Conservation (phyloP, 1,284 basidiomycete genomes). For the Ganoderma lucidum region DNA sequence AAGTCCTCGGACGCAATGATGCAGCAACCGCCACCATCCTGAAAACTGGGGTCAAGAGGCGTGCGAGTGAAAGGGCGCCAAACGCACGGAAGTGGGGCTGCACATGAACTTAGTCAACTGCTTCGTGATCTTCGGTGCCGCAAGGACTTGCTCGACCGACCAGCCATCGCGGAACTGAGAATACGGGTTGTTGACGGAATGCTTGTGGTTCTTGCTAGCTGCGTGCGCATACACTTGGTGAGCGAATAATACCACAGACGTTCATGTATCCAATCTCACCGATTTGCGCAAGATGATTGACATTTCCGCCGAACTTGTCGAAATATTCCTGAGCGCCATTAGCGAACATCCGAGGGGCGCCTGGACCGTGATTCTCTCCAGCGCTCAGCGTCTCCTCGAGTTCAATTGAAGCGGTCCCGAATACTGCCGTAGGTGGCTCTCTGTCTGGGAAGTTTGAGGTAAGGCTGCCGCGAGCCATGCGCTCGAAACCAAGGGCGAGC, state of each 20-base stretch:
- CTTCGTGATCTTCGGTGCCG: slow-evolving; percentile 72
- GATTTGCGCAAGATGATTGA: slow-evolving; percentile 80
- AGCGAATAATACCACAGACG: not conserved
- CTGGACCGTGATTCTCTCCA: slow-evolving; percentile 74
- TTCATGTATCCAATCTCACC: slow-evolving; percentile 50
- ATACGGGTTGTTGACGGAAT: slow-evolving; percentile 86
- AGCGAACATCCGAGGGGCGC: slow-evolving; percentile 78
- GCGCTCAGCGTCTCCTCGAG: slow-evolving; percentile 60
- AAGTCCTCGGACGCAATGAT: slow-evolving; percentile 86
- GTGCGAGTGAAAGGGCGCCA: slow-evolving; percentile 12
- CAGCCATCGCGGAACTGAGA: slow-evolving; percentile 85
- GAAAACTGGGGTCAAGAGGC: slow-evolving; percentile 9
- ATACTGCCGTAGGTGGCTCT: slow-evolving; percentile 60
- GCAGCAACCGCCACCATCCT: slow-evolving; percentile 82
- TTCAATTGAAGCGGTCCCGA: slow-evolving; percentile 54
- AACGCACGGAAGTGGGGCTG: slow-evolving; percentile 77
- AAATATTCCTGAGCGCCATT: slow-evolving; percentile 86
- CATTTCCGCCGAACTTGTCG: slow-evolving; percentile 74
- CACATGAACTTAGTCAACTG: slow-evolving; percentile 90
- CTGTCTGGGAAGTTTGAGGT: slow-evolving; percentile 78
- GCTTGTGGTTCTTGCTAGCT: slow-evolving; percentile 88
- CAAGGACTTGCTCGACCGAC: slow-evolving; percentile 74
- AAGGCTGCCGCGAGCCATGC: slow-evolving; percentile 84
- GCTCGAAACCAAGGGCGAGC: slow-evolving; percentile 88
- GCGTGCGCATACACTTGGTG: not conserved